phyloP scores from a whole-genome alignment of 257 asterid genomes.

The Craterostigma plantagineum region DNA sequence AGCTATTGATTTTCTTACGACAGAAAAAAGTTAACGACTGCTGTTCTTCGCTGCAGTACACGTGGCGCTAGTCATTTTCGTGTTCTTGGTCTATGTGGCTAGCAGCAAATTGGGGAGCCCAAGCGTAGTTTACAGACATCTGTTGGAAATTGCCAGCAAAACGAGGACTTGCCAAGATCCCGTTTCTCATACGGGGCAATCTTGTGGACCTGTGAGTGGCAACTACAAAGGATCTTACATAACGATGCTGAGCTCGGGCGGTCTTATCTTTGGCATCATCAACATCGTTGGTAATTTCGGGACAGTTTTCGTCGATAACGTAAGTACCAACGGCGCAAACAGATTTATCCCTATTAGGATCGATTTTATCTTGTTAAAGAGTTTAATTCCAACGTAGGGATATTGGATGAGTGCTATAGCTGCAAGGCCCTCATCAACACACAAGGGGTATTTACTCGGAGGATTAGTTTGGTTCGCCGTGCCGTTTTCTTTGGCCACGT shows the following conservation, averaged over 20 bases:
- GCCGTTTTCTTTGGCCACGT: conserved; percentile 82
- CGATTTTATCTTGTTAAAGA: too few species aligned
- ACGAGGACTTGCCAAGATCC: conserved; percentile 51
- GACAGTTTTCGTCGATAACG: conserved; percentile 83
- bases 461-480: conserved; percentile 96
- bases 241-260: conserved; percentile 88
- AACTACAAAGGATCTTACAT: conserved; percentile 64
- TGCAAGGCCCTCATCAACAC: conserved; percentile 93
- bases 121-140: conserved; percentile 35
- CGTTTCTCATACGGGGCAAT: conserved; percentile 43
- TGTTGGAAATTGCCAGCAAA: conserved; percentile 62
- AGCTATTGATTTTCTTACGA: background rate
- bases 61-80: conserved; percentile 64
- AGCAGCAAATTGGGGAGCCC: conserved; percentile 88
- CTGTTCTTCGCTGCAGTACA: conserved; percentile 36
- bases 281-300: conserved; percentile 90
- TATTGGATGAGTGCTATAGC: conserved; percentile 96
- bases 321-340: conserved; percentile 14
- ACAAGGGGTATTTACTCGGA: conserved; percentile 77
- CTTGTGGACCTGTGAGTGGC: conserved; percentile 70
- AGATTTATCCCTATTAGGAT: too few species aligned
- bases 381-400: conserved; percentile 46
- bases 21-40: background rate
- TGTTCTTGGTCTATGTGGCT: conserved; percentile 56
- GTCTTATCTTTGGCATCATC: conserved; percentile 76